Base-by-base conservation (phyloP, 768 basidiomycete species). In the Mycena leptocephala region DNA sequence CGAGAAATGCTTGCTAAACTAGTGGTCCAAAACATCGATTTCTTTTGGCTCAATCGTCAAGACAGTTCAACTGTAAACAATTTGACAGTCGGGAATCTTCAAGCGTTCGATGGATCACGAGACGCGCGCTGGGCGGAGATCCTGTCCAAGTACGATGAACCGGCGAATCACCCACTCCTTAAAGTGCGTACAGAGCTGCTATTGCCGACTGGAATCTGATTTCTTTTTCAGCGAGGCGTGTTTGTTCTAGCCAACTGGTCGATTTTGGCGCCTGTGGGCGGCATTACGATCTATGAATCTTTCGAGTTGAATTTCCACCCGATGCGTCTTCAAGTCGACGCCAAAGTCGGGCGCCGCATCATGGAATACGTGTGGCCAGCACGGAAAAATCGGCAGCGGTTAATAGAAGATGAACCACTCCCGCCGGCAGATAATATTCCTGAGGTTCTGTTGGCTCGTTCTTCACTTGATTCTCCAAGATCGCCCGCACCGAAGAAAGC, bases 301-400 rank as follows among this genome's bases (percentile, higher is more conserved):
- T 95, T 98, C 79, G 92, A 95, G 76, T 85, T 98, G 41, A 90
- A 92, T 32, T 87, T 98, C 51, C 96, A 97, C 83, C 97, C 97
- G 0, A 89, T 99, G 79, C 92, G 94, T 35, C 88, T 98, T 9
- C 95, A 96, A 78, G 89, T 99, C 62, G 97, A 99, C 83, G 93
- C 95, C 32, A 90, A 89, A 76, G 90, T 97, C 33, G 97, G 96
- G 11, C 89, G 90, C 24, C 89, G 92, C 70, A 94, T 99, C 71
- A 92, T 96, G 91, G 94, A 95, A 81, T 99, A 99, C 82, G 86
- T 98, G 35, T 97, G 95, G 93, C 93, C 94, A 28, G 89, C 91
- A 28, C 90, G 94, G 33, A 88, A 88, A 75, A 83, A 88, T 28
- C 84, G 89, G 37, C 77, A 81, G 7, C 82, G 84, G 66, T 76